Base-by-base conservation (phyloP, 192 early-diverging fungal genomes). In the Backusella luteola region DNA sequence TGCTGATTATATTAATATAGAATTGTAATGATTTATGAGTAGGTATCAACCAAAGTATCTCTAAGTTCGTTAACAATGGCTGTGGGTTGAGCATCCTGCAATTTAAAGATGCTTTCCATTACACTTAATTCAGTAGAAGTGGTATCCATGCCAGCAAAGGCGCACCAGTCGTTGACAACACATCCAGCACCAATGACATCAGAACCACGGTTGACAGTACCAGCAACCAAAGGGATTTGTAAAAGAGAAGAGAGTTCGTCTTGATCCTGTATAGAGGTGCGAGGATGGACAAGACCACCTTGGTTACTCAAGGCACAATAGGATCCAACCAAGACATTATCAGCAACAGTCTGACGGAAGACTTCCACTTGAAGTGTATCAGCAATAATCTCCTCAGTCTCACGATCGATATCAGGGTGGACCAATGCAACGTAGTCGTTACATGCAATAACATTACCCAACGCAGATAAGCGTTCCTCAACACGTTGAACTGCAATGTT, bases 361-460 rank as follows among this genome's bases (percentile, higher is more conserved):
- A 99, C 98, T 80, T 99, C 98, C 38, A 99, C 98, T 69, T 93
- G 90, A 32, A 99, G 88, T n/a, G 94, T 94, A 84, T 99, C 98
- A 56, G 95, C 95, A 87, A 99, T 98, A 73, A 99, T 98, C 81
- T 99, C 98, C 80, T 99, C 97, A 9, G 98, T 99, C 80, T 99
- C 98, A 69, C 95, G 87, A 84, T 99, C 98, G 66, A 99, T 91
- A 82, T 99, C 98, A 29, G 98, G 98, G 79, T 99, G 98, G 21
- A 99, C 96, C 32, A 99, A 89, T 3, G 98, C 98, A 42, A 98
- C 97, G 78, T 99, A 98, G 82, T 99, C 98, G 81, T 99, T 99
- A 86, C 98, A 99, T 21, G 96, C 96, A 88, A 99, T 97, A 29
- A 99, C 98, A 86, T 99, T 99, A 67, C 98, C 98, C 26, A 99